phyloP scores from a whole-genome alignment of 305 asterid genomes.

The Galium porrigens region DNA sequence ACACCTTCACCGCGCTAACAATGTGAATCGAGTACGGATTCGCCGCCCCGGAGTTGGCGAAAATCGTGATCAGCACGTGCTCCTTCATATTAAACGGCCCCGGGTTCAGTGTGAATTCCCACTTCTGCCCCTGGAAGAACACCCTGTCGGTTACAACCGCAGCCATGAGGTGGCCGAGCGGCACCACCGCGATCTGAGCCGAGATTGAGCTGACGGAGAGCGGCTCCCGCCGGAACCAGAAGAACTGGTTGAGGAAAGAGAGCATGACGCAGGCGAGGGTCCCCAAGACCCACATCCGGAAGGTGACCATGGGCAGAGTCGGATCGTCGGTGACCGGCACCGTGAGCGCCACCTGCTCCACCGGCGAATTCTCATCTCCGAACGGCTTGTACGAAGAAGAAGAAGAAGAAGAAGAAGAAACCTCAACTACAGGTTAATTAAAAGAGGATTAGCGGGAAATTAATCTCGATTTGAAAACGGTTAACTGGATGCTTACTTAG shows the following conservation, averaged over 20 bases:
- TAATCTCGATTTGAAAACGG: background rate
- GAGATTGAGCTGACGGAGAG: constrained; percentile 67
- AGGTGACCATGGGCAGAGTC: constrained; percentile 57
- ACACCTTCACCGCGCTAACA: constrained; percentile 72
- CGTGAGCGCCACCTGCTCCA: constrained; percentile 77
- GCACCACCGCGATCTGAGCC: constrained; percentile 88
- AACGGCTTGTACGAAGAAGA: constrained; percentile 11
- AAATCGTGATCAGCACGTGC: constrained; percentile 77
- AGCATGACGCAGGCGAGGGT: constrained; percentile 59
- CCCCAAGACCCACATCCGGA: constrained; percentile 73
- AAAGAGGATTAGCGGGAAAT: background rate
- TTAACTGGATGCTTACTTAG: constrained; percentile 31
- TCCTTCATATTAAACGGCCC: constrained; percentile 74
- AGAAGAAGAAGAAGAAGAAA: constrained; percentile 23
- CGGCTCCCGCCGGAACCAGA: constrained; percentile 90
- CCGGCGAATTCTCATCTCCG: constrained; percentile 49
- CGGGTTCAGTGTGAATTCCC: constrained; percentile 63
- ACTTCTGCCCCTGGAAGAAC: constrained; percentile 47
- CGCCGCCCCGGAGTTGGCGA: constrained; percentile 79
- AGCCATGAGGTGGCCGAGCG: constrained; percentile 82
- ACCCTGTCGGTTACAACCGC: constrained; percentile 34
- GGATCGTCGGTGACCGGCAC: constrained; percentile 64
- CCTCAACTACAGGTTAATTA: background rate
- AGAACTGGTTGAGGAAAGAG: constrained; percentile 91
- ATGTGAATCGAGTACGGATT: constrained; percentile 74